Evolutionary conservation across 2,329 filamentous ascomycete species (phyloP), one percentile per base, ranked within the genome.

Genomic region (Trichophyton equinum): DNA sequence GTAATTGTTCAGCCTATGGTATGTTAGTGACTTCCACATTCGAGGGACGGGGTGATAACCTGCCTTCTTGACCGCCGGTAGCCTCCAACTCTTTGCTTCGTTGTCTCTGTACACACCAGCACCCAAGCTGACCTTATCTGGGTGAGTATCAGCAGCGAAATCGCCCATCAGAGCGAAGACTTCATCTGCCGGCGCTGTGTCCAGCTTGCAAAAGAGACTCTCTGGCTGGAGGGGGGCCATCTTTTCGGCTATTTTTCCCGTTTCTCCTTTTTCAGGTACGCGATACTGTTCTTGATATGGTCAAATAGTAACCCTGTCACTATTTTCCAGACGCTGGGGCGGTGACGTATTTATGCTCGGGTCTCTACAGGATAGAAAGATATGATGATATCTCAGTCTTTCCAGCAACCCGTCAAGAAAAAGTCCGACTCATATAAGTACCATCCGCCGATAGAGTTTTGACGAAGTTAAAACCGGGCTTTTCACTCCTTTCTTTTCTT

Each of bases 1-100:
- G 82, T 68, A 90, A 83, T 68, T 90, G 86, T 73, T 95, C 89
- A 68, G 89, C 90, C 89, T 95, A 71, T 55, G 51, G 46, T 5
- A 11, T 46, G 38, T 61, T 60, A 64, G 49, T 53, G 36, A 55
- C 36, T 46, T 15, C 33, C 11, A 7, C 30, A 30, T 11, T 11
- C n/a, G 36, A 36, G 9, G 22, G 15, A 9, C 15, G 33, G 53
- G 53, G 40, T n/a, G n/a, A n/a, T 44, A 60, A 57, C 60, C 57
- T 63, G 70, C 72, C 65, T 71, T 63, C 62, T 65, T 65, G 13
- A 76, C 74, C 25, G 68, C 67, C 20, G 72, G 72, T 57, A 77
- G 61, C 8, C 72, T 68, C 74, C 74, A 77, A 8, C 73, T 70
- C 58, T 67, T 64, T 5, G 67, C 72, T 1, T 71, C 65, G 51